Base-by-base conservation (phyloP, 345 rosid genomes). In the Salix udensis region DNA sequence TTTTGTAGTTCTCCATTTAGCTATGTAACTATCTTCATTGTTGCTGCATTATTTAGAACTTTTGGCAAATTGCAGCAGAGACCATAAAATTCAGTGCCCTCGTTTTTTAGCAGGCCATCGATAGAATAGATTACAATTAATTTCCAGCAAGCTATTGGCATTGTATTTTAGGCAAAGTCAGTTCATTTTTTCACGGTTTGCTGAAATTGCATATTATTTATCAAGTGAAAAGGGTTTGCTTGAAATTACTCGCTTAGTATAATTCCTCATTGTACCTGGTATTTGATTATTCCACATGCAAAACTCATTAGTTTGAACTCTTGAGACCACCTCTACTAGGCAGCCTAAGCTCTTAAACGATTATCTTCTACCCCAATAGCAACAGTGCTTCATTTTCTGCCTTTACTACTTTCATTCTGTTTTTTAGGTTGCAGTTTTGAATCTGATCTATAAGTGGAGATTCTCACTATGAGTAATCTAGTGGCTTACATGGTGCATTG, bases 261-360 rank as follows among this genome's bases (percentile, higher is more conserved):
- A 55, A 4, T 36, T n/a, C 15, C 30, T 48, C 52, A 48, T 9
- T 48, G 1, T 70, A 68, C 21, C n/a, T 70, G 14, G 73, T 28
- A 23, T 70, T 46, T 18, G 36, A 31, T 55, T 37, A 36, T 55
- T 53, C 46, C 24, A 23, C 13, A 72, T 14, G 34, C 16, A 62
- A 55, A 72, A 55, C 19, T n/a, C 44, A 23, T 58, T 18, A 72
- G n/a, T 55, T 72, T 72, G 65, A 55, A 36, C 65, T 71, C 28
- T 71, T 14, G 7, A 55, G 34, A 23, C 36, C 26, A 24, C 68
- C 23, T 40, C 36, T 19, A 13, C 13, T n/a, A 21, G 52, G 76
- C 24, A 39, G 9, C 13, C 42, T 13, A 30, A 30, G 44, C 65
- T 9, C 46, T 24, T 30, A 53, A 34, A 24, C 10, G 7, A 18